These are phyloP conservation scores for Schizophyllum commune DNA, from an alignment of 1,284 basidiomycete genomes.

Conservation along the genomic window DNA sequence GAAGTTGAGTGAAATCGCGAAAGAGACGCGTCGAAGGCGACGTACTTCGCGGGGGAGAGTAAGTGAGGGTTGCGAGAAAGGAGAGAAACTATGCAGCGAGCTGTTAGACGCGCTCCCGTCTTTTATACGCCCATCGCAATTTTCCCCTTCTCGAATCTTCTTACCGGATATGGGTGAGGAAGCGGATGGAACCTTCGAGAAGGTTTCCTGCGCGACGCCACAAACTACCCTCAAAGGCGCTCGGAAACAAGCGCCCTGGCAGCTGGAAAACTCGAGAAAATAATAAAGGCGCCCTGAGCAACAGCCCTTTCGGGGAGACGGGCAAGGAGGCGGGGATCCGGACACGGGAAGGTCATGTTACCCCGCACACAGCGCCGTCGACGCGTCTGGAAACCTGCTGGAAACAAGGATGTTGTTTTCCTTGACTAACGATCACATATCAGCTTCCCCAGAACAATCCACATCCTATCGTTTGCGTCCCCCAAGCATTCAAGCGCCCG, in stretches of 20 bases:
- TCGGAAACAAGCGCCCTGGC: not conserved
- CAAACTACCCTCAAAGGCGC: not conserved
- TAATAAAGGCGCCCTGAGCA: too few relatives aligned
- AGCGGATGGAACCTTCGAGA: not conserved
- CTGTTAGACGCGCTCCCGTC: not conserved
- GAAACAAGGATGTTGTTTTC: too few relatives aligned
- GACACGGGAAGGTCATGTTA: too few relatives aligned
- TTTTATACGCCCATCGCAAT: not conserved
- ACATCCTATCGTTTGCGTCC: too few relatives aligned
- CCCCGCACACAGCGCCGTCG: too few relatives aligned
- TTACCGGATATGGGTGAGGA: not conserved
- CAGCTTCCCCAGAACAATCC: too few relatives aligned
- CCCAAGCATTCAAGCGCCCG: too few relatives aligned
- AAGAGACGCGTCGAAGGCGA: not conserved
- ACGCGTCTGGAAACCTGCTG: too few relatives aligned
- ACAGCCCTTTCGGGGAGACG: too few relatives aligned
- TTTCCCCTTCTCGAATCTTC: not conserved
- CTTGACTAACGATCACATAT: too few relatives aligned
- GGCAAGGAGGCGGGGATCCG: too few relatives aligned
- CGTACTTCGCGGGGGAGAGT: not conserved
- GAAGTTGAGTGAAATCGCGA: conserved; percentile 5
- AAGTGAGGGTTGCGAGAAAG: conserved; percentile 9
- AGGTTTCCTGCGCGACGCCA: not conserved
- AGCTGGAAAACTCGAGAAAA: not conserved
- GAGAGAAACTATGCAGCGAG: conserved; percentile 1